Evolutionary conservation across 2,329 filamentous ascomycete species (phyloP), one percentile per base, ranked within the genome.

Genomic region (Penicillium carneum): DNA sequence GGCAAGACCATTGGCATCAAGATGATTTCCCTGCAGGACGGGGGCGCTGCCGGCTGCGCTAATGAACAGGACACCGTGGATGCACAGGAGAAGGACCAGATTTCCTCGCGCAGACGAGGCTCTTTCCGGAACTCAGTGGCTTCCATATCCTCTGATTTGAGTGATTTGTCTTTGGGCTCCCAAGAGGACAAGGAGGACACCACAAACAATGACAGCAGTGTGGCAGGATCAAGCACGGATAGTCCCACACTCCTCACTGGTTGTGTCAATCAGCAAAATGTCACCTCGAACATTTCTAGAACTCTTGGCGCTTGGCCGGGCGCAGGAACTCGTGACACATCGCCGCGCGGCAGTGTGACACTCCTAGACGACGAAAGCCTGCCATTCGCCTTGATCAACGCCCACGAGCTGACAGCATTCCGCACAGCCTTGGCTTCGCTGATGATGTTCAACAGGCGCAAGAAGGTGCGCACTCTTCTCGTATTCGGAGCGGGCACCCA

Each of bases 401-500:
- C 88, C 0, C 86, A 86, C 60, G 88, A 90, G 67, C 78, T 91
- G 18, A 91, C 88, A 0, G 87, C 87, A 1, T 91, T 90, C 76
- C 84, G 88, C 47, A 91, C 89, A 0, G 86, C 88, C 0, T 78
- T 91, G 12, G 85, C 86, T 0, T 71, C 81, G 6, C 84, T 85
- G 12, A 85, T 88, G 59, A 81, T 90, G 67, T 82, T 89, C 18
- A 86, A 86, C 71, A 84, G 77, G 70, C 90, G 94, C 58, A 82
- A 85, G 57, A 84, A 85, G 31, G 89, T 96, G 43, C 88, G 89
- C 72, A 91, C 88, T 14, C 74, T 97, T 11, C 88, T 90, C 14
- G 89, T 96, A 55, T 98, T 97, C 75, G 94, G 94, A 26, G 89
- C 90, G 36, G 94, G 94, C 47, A 88, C 90, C 69, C 93, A 97